Evolutionary conservation across 306 rosid species (phyloP), one percentile per base, ranked within the genome.

Genomic region (Gleditsia sinensis): DNA sequence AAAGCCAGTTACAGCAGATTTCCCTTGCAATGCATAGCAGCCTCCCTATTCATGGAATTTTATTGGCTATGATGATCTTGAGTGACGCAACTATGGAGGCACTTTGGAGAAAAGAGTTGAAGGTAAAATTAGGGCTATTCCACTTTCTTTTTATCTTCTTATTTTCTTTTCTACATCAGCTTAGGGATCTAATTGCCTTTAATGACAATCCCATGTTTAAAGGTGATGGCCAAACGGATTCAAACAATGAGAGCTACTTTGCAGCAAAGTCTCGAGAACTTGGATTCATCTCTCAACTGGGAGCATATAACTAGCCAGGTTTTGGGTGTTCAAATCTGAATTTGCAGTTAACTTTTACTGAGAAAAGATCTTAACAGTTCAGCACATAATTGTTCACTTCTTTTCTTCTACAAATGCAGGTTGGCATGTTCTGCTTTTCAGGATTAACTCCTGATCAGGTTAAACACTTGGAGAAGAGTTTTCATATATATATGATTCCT

Each of bases 21-120:
- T 88, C 92, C 46, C 83, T 87, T 69, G 90, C 97, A 71, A 92
- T 89, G 96, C 85, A 89, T 64, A 92, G 97, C 76, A 86, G 89
- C 51, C 91, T 92, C 32, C 90, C 96, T 42, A 71, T 88, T 66
- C 97, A 88, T 48, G 93, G 93, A 28, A 80, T 87, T 0, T 80
- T 85, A 34, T 9, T 90, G 30, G 96, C 80, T 77, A 81, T 88
- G 37, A 85, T 67, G 57, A 80, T 92, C 76, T 90, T 92, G 55
- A 83, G 84, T 69, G 84, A 92, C 81, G 83, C 87, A 11, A 82
- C 82, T 34, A 74, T 83, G 82, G 80, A 87, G 68, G 75, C 76
- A 21, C 80, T 85, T 59, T 92, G 97, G 96, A 88, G 84, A 49
- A 82, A 82, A 76, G 96, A 92, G 75, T 84, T 92, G 17, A 82